Conservation (phyloP, 2,329 filamentous ascomycete species). For the Colletotrichum salicis region DNA sequence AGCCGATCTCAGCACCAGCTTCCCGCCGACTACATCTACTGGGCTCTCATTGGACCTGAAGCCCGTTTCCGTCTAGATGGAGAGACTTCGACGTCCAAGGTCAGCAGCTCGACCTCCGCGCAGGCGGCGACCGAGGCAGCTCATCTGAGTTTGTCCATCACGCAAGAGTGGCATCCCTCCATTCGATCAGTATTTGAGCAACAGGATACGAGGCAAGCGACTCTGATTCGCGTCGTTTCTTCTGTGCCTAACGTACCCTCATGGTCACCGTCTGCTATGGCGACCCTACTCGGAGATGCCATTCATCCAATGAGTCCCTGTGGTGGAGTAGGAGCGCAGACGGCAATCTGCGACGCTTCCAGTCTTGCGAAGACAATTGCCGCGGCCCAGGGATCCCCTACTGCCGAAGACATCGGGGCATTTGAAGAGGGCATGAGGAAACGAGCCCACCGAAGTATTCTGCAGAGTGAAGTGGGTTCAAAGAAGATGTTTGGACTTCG, state of each 20-base stretch:
- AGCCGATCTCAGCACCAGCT: background rate
- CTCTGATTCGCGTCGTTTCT: slow-evolving; percentile 75
- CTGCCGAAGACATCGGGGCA: background rate
- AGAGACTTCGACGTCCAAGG: slow-evolving; percentile 1
- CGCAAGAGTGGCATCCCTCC: slow-evolving; percentile 54
- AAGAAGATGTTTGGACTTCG: slow-evolving; percentile 20
- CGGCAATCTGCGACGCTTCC: slow-evolving; percentile 11
- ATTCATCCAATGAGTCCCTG: slow-evolving; percentile 69
- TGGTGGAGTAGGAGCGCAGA: slow-evolving; percentile 57
- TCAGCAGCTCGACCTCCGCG: background rate
- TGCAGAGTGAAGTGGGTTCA: slow-evolving; percentile 16
- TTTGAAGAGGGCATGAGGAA: slow-evolving; percentile 13
- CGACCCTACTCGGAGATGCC: slow-evolving; percentile 69
- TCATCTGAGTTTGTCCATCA: slow-evolving; percentile 44
- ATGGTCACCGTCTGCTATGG: slow-evolving; percentile 67
- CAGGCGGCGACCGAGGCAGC: background rate
- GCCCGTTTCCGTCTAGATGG: slow-evolving; percentile 14
- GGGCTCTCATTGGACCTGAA: slow-evolving; percentile 11
- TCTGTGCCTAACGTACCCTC: slow-evolving; percentile 70
- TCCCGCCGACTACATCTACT: slow-evolving; percentile 18
- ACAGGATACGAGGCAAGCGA: slow-evolving; percentile 66
- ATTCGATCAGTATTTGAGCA: slow-evolving; percentile 67
- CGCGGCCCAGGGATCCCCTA: background rate
- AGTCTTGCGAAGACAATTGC: background rate
- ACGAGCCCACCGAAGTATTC: slow-evolving; percentile 6